Conservation (phyloP, 768 basidiomycete species). For the Clitopilus hobsonii region DNA sequence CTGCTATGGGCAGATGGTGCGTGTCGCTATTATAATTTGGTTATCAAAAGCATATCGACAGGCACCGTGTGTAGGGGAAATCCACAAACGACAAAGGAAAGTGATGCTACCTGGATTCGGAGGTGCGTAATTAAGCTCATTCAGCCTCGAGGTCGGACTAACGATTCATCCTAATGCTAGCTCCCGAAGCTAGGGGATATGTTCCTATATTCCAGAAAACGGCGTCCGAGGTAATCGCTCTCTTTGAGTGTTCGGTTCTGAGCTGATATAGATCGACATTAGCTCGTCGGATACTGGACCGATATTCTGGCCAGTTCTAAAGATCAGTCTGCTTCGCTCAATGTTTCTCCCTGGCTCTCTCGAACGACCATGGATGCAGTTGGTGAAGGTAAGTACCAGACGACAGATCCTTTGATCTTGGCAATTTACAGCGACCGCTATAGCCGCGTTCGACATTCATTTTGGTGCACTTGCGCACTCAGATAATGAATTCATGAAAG, state of each 20-base stretch:
- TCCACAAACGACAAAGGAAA: slow-evolving; percentile 49
- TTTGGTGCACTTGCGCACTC: slow-evolving; percentile 47
- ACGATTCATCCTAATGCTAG: slow-evolving; percentile 12
- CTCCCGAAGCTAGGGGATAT: slow-evolving; percentile 45
- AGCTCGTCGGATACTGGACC: slow-evolving; percentile 34
- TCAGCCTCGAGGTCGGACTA: background rate
- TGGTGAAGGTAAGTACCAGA: slow-evolving; percentile 45
- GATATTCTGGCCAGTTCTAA: slow-evolving; percentile 40
- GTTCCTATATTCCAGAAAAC: slow-evolving; percentile 43
- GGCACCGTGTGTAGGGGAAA: slow-evolving; percentile 23
- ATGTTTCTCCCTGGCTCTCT: slow-evolving; percentile 47
- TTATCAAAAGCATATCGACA: background rate
- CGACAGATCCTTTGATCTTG: background rate
- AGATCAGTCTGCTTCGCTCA: slow-evolving; percentile 35
- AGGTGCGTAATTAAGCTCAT: slow-evolving; percentile 19
- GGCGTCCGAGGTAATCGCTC: slow-evolving; percentile 32
- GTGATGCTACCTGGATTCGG: slow-evolving; percentile 56
- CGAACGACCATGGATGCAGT: slow-evolving; percentile 47
- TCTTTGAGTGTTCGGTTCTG: background rate
- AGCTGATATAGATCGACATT: background rate
- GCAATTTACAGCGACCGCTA: background rate
- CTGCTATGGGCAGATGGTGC: slow-evolving; percentile 52
- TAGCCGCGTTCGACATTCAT: slow-evolving; percentile 52
- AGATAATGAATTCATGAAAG: slow-evolving; percentile 49
- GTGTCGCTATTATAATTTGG: background rate